Percentiles rank a stretch among this genome's conserved stretches.
Evolutionary conservation across 2,329 filamentous ascomycete genomes (phyloP).

Genomic region (Aspergillus hortae): DNA sequence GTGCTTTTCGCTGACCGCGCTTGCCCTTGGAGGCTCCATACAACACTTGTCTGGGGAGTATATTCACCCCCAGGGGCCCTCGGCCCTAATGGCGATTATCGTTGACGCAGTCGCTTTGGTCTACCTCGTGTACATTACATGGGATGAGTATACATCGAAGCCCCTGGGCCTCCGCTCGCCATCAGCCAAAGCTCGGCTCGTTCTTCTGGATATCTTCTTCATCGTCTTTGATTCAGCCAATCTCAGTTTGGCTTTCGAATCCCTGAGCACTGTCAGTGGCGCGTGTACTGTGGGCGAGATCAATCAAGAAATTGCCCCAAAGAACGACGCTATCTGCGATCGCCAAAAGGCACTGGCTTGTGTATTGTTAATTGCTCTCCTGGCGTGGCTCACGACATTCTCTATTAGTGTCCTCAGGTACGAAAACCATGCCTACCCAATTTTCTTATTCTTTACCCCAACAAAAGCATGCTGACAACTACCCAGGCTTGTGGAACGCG

Average conservation of each 20-base stretch:
- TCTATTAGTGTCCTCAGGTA: constrained; percentile 75
- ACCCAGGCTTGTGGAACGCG: constrained; percentile 39
- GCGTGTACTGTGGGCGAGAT: constrained; percentile 50
- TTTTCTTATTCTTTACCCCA: neutral
- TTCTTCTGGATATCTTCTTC: constrained; percentile 90
- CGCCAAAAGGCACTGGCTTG: constrained; percentile 69
- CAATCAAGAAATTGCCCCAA: constrained; percentile 31
- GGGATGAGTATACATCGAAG: constrained; percentile 93
- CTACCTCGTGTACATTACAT: constrained; percentile 91
- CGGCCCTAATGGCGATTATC: constrained; percentile 81
- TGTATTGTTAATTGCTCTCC: constrained; percentile 74
- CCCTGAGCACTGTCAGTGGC: constrained; percentile 63
- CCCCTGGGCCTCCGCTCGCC: constrained; percentile 82
- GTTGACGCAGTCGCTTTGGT: constrained; percentile 85
- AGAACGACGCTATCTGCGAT: constrained; percentile 52
- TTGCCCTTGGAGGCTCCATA: constrained; percentile 74
- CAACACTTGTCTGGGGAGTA: constrained; percentile 56
- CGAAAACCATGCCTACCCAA: constrained; percentile 4
- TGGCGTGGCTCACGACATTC: constrained; percentile 90
- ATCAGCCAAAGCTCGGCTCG: constrained; percentile 80
- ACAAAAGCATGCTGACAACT: constrained; percentile 21
- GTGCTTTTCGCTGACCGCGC: constrained; percentile 74
- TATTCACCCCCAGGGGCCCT: constrained; percentile 60
- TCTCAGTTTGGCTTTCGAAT: constrained; percentile 82
- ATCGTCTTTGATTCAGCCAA: constrained; percentile 97